phyloP scores from a whole-genome alignment of 2,329 filamentous ascomycete genomes.

The Colletotrichum tamarilloi region DNA sequence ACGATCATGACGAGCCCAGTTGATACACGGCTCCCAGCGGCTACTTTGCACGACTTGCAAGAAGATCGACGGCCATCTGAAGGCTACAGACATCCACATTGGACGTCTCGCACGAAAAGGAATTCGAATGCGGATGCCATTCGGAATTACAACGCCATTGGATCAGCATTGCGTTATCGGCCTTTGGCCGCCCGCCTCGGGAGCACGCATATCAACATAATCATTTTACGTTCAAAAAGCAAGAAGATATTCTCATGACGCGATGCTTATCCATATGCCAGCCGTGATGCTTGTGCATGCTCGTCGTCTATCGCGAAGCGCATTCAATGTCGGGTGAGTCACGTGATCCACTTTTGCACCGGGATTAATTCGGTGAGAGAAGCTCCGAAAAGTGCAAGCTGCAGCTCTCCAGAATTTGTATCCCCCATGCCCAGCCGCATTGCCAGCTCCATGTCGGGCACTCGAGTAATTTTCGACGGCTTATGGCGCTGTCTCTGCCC shows the following conservation, averaged over 20 bases:
- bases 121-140: not conserved
- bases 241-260: slow-evolving; percentile 2
- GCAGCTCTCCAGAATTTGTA: not conserved
- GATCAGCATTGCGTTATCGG: not conserved
- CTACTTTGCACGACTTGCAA: not conserved
- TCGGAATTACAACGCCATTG: not conserved
- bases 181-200: not conserved
- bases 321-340: not conserved
- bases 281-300: not conserved
- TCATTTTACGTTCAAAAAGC: slow-evolving; percentile 19
- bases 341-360: slow-evolving; percentile 14
- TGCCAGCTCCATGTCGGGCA: slow-evolving; percentile 47
- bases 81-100: not conserved
- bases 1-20: slow-evolving; percentile 6
- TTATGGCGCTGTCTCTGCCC: slow-evolving; percentile 74
- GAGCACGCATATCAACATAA: slow-evolving; percentile 8
- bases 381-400: slow-evolving; percentile 11
- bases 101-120: slow-evolving; percentile 1
- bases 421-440: not conserved
- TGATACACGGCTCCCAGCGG: not conserved
- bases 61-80: not conserved
- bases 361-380: slow-evolving; percentile 11
- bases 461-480: slow-evolving; percentile 62
- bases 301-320: not conserved
- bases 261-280: not conserved